These are phyloP conservation scores for Albatrellus sp. DNA, from an alignment of 1,284 basidiomycete species.

Conservation along the genomic window DNA sequence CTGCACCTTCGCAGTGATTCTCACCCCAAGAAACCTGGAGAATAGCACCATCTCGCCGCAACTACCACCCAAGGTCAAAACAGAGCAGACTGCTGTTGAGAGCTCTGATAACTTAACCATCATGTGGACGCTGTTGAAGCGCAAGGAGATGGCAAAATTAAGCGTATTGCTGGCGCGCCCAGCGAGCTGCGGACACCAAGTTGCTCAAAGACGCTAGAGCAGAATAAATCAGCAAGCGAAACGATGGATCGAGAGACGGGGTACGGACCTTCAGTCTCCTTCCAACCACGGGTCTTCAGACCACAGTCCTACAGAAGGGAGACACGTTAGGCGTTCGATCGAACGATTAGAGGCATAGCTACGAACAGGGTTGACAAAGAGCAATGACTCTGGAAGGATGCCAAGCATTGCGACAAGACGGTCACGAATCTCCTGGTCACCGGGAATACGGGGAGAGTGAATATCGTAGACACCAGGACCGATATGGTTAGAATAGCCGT, in stretches of 20 bases:
- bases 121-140: constrained; percentile 83
- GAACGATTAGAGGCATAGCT: constrained; percentile 16
- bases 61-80: constrained; percentile 21
- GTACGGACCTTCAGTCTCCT: constrained; percentile 69
- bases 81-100: constrained; percentile 19
- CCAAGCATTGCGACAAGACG: constrained; percentile 79
- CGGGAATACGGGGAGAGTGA: constrained; percentile 97
- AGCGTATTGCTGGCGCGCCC: constrained; percentile 75
- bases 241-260: constrained; percentile 11
- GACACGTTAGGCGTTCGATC: constrained; percentile 4
- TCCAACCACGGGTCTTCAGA: constrained; percentile 92
- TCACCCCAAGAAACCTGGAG: neutral
- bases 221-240: constrained; percentile 5
- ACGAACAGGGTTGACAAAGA: constrained; percentile 91
- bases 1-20: neutral
- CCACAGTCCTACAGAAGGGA: constrained; percentile 50
- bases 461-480: constrained; percentile 99
- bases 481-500: constrained; percentile 96
- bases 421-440: constrained; percentile 89
- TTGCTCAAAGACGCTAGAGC: constrained; percentile 62
- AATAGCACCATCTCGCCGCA: constrained; percentile 20
- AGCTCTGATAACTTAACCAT: constrained; percentile 32
- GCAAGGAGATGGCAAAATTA: constrained; percentile 43
- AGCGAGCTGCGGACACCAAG: constrained; percentile 82
- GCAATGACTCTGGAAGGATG: constrained; percentile 68